Evolutionary conservation across 2,329 filamentous ascomycete genomes (phyloP), one percentile per base, ranked within the genome.

Genomic region (Clonostachys byssicola): DNA sequence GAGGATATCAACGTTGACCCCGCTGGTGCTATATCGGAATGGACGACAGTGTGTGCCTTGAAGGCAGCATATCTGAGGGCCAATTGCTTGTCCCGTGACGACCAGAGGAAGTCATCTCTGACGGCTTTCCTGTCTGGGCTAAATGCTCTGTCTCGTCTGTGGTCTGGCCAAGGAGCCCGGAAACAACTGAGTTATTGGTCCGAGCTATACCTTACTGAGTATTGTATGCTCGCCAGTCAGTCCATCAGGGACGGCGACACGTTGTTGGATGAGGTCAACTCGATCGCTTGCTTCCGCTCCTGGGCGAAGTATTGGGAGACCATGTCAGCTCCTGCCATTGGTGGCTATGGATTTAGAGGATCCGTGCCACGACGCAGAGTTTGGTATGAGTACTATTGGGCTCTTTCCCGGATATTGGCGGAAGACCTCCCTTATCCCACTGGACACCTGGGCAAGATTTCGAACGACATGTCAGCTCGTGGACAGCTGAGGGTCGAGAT

Each of bases 381-480:
- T 41, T 96, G 92, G 92, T 84, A 80, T 56, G 82, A 89, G 52
- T 96, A 96, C 64, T 96, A 96, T 61, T 71, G 81, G 41, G 81
- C 87, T 2, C 70, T 96, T 16, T 95, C 91, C 3, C 75, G 74
- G n/a, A 81, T 95, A 35, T 66, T 96, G 7, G 84, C 86, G 56
- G 70, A 81, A 46, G 80, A 83, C 49, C 60, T 88, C 18, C 72
- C 83, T 0, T 88, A 83, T 45, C 74, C 80, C 2, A 71, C 73
- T 0, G 78, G 71, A 5, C 66, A 74, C 51, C 53, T 71, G 46
- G 58, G 63, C 52, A 59, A 67, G 41, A 60, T 64, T 35, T 57
- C 69, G 12, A 69, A 68, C 34, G 77, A 80, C 39, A 64, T 73
- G 14, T 85, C 80, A 5, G 73, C 75, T 34, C 80, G 80, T 45